Percentiles rank a stretch among this genome's conserved stretches.
Conservation (phyloP, 345 rosid genomes). For the Erucastrum elatum region DNA sequence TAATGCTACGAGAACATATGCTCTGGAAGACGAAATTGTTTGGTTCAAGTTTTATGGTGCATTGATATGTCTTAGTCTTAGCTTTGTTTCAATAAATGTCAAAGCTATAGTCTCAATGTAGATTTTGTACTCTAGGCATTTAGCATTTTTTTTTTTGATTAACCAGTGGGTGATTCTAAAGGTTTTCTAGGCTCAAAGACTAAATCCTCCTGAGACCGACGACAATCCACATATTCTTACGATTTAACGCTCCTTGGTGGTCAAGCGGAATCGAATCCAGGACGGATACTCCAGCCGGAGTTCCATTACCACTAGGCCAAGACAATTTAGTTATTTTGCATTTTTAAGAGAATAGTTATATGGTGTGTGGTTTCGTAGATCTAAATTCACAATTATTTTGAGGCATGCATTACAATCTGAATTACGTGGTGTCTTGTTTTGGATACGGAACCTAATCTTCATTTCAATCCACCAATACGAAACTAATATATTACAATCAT, state of each 20-base stretch:
- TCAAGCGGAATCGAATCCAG: too few relatives aligned
- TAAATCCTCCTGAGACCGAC: too few relatives aligned
- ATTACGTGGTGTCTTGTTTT: background rate
- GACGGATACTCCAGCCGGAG: too few relatives aligned
- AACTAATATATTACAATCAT: background rate
- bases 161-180: too few relatives aligned
- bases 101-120: background rate
- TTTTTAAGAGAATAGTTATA: background rate
- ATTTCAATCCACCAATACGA: background rate
- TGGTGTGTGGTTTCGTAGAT: background rate
- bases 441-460: background rate
- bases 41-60: conserved; percentile 11
- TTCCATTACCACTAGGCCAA: too few relatives aligned
- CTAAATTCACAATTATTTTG: background rate
- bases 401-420: conserved; percentile 2
- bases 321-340: too few relatives aligned
- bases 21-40: conserved; percentile 21
- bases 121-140: background rate
- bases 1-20: conserved; percentile 38
- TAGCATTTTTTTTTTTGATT: background rate
- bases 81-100: background rate
- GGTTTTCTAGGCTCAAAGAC: too few relatives aligned
- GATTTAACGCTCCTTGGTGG: too few relatives aligned
- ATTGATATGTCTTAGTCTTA: conserved; percentile 13
- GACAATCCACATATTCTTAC: too few relatives aligned